Base-by-base conservation (phyloP, 306 rosid species). In the Gynostemma pentaphyllum region DNA sequence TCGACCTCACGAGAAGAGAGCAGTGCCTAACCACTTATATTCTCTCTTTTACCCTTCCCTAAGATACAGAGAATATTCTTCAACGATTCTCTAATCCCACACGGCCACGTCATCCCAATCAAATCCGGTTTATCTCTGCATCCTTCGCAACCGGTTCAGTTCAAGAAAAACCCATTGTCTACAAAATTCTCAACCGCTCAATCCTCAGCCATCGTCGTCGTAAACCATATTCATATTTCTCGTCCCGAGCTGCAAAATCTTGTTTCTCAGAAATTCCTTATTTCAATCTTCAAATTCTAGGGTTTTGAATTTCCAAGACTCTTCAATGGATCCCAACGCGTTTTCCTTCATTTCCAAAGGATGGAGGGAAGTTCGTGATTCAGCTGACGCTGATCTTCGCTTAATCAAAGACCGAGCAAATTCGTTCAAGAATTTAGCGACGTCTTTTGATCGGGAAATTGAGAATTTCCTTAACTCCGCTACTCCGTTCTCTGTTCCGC, bases 301-400 rank as follows among this genome's bases (percentile, higher is more conserved):
- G n/a, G 21, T 42, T 21, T 36, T 16, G 51, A 49, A 75, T 54
- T 2, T n/a, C n/a, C n/a, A n/a, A 2, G 55, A 13, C 22, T 39
- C 13, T 4, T 78, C 72, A 66, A 92, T 92, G 99, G 78, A 91
- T 13, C 52, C 96, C 10, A 72, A 67, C 74, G 95, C 97, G 30
- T 84, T 88, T 56, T 86, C 99, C 39, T 94, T 94, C 60, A 47
- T 94, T 7, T 86, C 95, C 12, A 94, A 88, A 66, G 99, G 99
- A 0, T 88, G 94, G 99, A 70, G 87, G 47, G 98, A 88, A 69
- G 95, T 92, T 70, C 87, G 89, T 9, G 85, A 88, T 80, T 92
- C 98, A 28, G 94, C 98, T 1, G 94, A 92, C 44, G 99, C 99
- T 65, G 99, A 94, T 83, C 83, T 94, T 68, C 94, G 75, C 0